Conservation (phyloP, 176 grass and related monocot genomes). For the Zea luxurians region DNA sequence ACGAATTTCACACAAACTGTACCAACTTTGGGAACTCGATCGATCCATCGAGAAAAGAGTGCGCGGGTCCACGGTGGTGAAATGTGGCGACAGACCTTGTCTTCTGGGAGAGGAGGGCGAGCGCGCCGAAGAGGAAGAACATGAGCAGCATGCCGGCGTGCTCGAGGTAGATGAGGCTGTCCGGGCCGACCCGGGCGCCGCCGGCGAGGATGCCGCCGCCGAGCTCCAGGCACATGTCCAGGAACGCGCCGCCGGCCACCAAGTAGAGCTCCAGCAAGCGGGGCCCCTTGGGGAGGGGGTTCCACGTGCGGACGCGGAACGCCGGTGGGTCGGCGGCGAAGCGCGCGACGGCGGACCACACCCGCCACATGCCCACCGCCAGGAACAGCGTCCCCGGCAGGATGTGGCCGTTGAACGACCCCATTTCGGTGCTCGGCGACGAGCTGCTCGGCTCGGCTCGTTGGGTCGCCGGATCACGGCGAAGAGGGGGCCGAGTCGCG, state of each 20-base stretch:
- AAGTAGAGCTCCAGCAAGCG: constrained; percentile 77
- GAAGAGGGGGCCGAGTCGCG: too few species aligned
- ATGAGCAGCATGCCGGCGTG: constrained; percentile 92
- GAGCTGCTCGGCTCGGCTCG: not conserved
- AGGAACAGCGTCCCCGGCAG: constrained; percentile 91
- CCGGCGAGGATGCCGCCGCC: constrained; percentile 43
- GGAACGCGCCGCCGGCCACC: constrained; percentile 67
- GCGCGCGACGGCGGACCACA: constrained; percentile 53
- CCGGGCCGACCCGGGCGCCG: constrained; percentile 4
- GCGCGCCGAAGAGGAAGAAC: constrained; percentile 86
- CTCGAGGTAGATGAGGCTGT: constrained; percentile 87
- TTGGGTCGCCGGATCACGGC: not conserved
- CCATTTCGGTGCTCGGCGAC: constrained; percentile 38
- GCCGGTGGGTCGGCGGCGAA: constrained; percentile 62
- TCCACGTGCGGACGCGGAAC: constrained; percentile 77
- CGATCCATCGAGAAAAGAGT: too few species aligned
- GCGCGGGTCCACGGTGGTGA: too few species aligned
- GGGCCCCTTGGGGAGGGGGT: constrained; percentile 31
- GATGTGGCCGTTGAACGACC: constrained; percentile 87
- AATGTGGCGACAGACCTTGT: too few species aligned
- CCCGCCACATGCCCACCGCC: constrained; percentile 64
- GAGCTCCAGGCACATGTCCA: constrained; percentile 82
- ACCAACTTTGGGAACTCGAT: too few species aligned
- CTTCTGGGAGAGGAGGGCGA: constrained; percentile 69
- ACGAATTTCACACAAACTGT: not conserved